Evolutionary conservation across 2,329 filamentous ascomycete genomes (phyloP).

Genomic region (Pseudogymnoascus sp.): DNA sequence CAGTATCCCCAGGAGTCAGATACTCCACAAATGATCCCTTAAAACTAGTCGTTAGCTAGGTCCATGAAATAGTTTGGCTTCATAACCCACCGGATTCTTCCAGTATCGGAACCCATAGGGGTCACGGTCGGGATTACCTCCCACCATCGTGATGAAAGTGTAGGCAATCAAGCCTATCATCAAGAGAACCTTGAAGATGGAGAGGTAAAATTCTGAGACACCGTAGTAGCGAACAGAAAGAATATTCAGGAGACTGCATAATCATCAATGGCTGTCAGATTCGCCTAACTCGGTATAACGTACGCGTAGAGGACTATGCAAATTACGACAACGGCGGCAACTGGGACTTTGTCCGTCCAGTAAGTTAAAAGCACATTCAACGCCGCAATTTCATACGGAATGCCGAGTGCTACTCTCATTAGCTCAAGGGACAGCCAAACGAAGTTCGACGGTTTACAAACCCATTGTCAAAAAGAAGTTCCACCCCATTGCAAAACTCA

Average conservation of each 20-base stretch:
- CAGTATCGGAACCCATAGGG: constrained; percentile 66
- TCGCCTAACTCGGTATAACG: neutral
- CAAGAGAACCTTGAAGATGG: constrained; percentile 48
- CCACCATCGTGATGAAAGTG: constrained; percentile 77
- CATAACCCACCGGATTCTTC: constrained; percentile 62
- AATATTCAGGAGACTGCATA: constrained; percentile 40
- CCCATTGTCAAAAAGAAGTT: constrained; percentile 48
- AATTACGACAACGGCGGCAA: constrained; percentile 31
- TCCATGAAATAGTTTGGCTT: constrained; percentile 58
- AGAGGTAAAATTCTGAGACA: constrained; percentile 56
- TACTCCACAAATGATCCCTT: constrained; percentile 25
- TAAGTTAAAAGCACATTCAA: constrained; percentile 35
- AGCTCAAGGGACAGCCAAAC: neutral
- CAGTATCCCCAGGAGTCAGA: constrained; percentile 44
- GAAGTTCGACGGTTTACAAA: neutral
- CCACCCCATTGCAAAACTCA: constrained; percentile 50
- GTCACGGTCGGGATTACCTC: constrained; percentile 68
- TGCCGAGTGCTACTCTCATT: constrained; percentile 43
- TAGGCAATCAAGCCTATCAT: constrained; percentile 64
- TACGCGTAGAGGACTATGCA: constrained; percentile 32
- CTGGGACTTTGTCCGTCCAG: constrained; percentile 33
- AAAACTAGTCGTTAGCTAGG: constrained; percentile 65
- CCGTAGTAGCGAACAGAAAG: constrained; percentile 53
- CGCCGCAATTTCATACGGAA: constrained; percentile 37
- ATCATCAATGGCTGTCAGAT: neutral